A percentile compares a stretch with the other conserved stretches of the same genome.
Evolutionary conservation across 208 protist species (phyloP).

Genomic region (Crithidia bombi): DNA sequence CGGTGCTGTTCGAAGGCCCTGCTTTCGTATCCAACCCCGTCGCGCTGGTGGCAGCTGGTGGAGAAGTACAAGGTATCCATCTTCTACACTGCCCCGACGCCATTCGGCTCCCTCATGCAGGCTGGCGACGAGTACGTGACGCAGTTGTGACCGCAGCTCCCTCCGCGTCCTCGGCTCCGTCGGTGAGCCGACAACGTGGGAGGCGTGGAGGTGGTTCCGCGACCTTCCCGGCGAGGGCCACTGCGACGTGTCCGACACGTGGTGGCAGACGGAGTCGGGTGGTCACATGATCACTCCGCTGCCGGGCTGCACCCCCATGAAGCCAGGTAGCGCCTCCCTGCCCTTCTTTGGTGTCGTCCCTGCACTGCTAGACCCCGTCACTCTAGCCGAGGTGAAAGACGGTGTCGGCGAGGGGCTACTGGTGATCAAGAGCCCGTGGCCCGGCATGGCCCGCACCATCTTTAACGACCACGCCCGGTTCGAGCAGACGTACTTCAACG

Average conservation of each 20-base stretch:
- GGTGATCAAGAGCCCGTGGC: conserved; percentile 91
- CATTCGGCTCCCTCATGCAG: conserved; percentile 87
- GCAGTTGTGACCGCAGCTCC: conserved; percentile 68
- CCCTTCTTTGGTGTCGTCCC: conserved; percentile 98
- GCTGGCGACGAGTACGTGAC: conserved; percentile 75
- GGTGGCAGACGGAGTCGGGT: conserved; percentile 99
- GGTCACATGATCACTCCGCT: conserved; percentile 96
- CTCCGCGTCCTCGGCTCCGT: conserved; percentile 96
- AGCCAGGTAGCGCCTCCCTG: conserved; percentile 95
- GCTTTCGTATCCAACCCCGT: conserved; percentile 89
- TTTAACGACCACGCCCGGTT: conserved; percentile 90
- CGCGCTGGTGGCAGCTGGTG: conserved; percentile 94
- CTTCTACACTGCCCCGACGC: conserved; percentile 98
- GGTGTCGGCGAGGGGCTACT: conserved; percentile 87
- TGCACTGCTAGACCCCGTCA: conserved; percentile 82
- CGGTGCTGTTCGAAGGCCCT: conserved; percentile 97
- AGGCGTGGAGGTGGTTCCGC: conserved; percentile 96
- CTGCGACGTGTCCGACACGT: conserved; percentile 97
- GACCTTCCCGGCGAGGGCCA: conserved; percentile 89
- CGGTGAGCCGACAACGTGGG: conserved; percentile 96
- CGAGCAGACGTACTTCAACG: conserved; percentile 92
- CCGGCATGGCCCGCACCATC: conserved; percentile 91
- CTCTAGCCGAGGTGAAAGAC: conserved; percentile 45
- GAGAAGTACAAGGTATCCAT: conserved; percentile 94
- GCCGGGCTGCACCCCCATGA: conserved; percentile 92